Conservation (phyloP, 2,329 filamentous ascomycete species). For the Akanthomyces muscarius region DNA sequence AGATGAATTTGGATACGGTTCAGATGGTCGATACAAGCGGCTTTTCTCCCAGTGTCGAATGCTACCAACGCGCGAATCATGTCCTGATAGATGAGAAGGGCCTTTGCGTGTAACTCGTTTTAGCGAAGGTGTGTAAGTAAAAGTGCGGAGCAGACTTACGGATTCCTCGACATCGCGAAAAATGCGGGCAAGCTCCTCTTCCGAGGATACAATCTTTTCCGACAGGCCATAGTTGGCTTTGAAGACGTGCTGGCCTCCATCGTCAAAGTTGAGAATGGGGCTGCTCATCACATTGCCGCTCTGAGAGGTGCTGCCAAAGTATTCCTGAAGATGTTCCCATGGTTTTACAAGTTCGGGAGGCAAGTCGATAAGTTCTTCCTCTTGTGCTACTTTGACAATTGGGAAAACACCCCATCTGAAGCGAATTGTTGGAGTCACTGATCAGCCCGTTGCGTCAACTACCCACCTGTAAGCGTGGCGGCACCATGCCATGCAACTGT, state of each 20-base stretch:
- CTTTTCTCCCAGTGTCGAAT: conserved; percentile 23
- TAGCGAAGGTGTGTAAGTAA: neutral
- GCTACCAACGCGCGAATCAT: conserved; percentile 26
- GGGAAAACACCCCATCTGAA: conserved; percentile 32
- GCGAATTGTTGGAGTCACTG: neutral
- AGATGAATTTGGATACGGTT: conserved; percentile 21
- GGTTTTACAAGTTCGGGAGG: conserved; percentile 28
- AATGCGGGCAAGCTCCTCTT: conserved; percentile 31
- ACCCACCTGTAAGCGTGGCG: conserved; percentile 28
- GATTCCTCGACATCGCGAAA: conserved; percentile 29
- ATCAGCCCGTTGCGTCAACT: neutral
- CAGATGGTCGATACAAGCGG: conserved; percentile 22
- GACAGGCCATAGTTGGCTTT: conserved; percentile 31
- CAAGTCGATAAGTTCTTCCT: conserved; percentile 29
- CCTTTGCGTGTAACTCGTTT: conserved; percentile 1
- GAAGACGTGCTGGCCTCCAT: conserved; percentile 24
- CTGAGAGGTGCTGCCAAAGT: conserved; percentile 29
- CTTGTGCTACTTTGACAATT: conserved; percentile 31
- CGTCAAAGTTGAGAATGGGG: conserved; percentile 31
- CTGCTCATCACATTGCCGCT: conserved; percentile 32
- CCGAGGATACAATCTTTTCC: conserved; percentile 24
- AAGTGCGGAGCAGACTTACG: neutral
- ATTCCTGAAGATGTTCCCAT: conserved; percentile 30
- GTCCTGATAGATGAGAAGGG: conserved; percentile 27
- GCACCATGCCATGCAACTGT: conserved; percentile 21